These are phyloP conservation scores for Talaromyces liani DNA, from an alignment of 495 filamentous ascomycete genomes.

Conservation along the genomic window DNA sequence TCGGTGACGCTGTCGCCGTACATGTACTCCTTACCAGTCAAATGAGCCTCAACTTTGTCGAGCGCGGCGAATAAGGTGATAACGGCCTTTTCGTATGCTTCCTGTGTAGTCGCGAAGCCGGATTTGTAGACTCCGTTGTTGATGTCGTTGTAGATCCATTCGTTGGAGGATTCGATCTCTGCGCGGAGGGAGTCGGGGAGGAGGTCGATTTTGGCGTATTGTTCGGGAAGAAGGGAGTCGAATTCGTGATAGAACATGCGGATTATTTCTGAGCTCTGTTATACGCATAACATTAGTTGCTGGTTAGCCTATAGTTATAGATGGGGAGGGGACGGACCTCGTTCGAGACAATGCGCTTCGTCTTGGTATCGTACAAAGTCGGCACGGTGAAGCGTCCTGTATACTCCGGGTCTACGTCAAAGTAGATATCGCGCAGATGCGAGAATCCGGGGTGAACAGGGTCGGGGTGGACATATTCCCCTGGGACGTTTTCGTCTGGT, in stretches of 20 bases:
- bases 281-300: no score
- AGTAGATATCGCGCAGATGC: conserved; percentile 54
- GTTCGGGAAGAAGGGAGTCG: conserved; percentile 54
- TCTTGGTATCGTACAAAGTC: conserved; percentile 56
- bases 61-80: conserved; percentile 61
- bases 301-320: no score
- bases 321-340: conserved; percentile 27
- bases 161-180: conserved; percentile 68
- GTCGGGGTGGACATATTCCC: conserved; percentile 46
- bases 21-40: conserved; percentile 35
- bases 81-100: conserved; percentile 67
- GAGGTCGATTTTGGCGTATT: conserved; percentile 54
- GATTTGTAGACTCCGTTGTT: conserved; percentile 85
- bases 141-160: conserved; percentile 76
- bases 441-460: conserved; percentile 45
- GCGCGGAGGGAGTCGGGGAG: conserved; percentile 50
- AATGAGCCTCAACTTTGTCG: conserved; percentile 61
- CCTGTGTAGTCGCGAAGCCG: conserved; percentile 66
- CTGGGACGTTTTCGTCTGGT: conserved; percentile 52
- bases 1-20: conserved; percentile 68
- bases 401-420: conserved; percentile 52
- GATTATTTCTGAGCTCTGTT: conserved; percentile 50
- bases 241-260: conserved; percentile 70
- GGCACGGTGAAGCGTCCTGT: conserved; percentile 56
- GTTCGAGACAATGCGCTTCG: conserved; percentile 48